Conservation (phyloP, 2,329 filamentous ascomycete species). For the Metarhizium guizhouense region DNA sequence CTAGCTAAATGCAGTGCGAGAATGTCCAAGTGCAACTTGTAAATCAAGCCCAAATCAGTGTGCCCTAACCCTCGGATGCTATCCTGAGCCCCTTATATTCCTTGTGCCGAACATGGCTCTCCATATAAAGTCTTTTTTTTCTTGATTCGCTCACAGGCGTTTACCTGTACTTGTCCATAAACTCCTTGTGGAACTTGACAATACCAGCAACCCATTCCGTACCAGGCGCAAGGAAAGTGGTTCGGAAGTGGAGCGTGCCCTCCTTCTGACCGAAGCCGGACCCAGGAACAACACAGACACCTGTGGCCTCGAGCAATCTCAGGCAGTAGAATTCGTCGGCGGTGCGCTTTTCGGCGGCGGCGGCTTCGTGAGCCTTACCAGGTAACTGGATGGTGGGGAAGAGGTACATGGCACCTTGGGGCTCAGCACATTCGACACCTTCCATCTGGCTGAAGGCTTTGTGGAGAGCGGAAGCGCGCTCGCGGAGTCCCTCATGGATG, state of each 20-base stretch:
- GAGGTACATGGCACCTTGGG: conserved; percentile 96
- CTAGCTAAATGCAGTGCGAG: neutral
- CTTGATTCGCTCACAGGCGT: neutral
- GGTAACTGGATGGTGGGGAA: conserved; percentile 89
- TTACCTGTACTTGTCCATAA: conserved; percentile 71
- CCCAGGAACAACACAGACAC: conserved; percentile 88
- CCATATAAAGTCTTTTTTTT: neutral
- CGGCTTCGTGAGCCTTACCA: conserved; percentile 65
- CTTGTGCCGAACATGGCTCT: neutral
- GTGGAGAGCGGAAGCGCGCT: conserved; percentile 78
- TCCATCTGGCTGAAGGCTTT: conserved; percentile 92
- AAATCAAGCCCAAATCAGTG: neutral
- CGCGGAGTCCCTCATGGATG: conserved; percentile 70
- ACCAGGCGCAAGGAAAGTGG: conserved; percentile 91
- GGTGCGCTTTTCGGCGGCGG: conserved; percentile 60
- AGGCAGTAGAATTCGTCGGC: conserved; percentile 94
- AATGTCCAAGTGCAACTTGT: neutral
- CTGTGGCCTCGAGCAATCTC: conserved; percentile 82
- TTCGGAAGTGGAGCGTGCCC: conserved; percentile 85
- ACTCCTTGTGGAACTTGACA: conserved; percentile 81
- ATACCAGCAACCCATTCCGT: conserved; percentile 90
- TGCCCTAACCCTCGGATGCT: neutral
- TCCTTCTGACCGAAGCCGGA: conserved; percentile 92
- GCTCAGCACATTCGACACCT: conserved; percentile 81
- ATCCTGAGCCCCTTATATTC: neutral